Evolutionary conservation across 306 rosid species (phyloP).

Genomic region (Vigna mungo): DNA sequence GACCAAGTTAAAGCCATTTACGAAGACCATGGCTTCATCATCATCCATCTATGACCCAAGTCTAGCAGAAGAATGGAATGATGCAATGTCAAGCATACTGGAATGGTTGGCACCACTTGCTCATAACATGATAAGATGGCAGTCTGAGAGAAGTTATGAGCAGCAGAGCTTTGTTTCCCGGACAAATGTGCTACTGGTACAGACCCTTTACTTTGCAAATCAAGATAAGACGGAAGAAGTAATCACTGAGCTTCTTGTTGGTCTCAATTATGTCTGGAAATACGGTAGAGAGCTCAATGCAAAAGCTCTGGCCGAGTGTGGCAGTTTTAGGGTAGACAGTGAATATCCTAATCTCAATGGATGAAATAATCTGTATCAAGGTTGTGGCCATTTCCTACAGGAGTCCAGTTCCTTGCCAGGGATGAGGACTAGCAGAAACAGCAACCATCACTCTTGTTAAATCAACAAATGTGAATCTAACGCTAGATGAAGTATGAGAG

Average conservation of each 20-base stretch:
- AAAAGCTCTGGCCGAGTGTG: conserved; percentile 81
- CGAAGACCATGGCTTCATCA: conserved; percentile 55
- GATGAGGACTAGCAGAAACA: conserved; percentile 40
- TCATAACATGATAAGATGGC: conserved; percentile 98
- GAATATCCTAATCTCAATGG: conserved; percentile 73
- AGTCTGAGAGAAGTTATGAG: conserved; percentile 94
- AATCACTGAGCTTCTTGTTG: conserved; percentile 92
- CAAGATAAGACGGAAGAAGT: conserved; percentile 82
- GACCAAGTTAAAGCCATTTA: conserved; percentile 76
- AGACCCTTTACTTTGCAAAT: conserved; percentile 91
- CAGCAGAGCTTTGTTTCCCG: conserved; percentile 83
- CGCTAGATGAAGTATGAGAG: conserved; percentile 48
- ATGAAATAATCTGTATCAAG: conserved; percentile 38
- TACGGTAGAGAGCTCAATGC: conserved; percentile 76
- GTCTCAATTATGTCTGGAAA: conserved; percentile 94
- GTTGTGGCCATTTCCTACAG: conserved; percentile 46
- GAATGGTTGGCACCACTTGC: conserved; percentile 99
- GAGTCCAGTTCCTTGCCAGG: conserved; percentile 42
- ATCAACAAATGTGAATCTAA: conserved; percentile 38
- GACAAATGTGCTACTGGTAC: conserved; percentile 86
- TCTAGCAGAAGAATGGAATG: conserved; percentile 93
- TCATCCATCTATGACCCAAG: conserved; percentile 66
- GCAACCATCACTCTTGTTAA: conserved; percentile 39
- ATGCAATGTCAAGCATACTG: conserved; percentile 79
- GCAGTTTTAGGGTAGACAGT: conserved; percentile 70